Conservation (phyloP, 371 early-diverging fungal genomes). For the Smittium mucronatum region DNA sequence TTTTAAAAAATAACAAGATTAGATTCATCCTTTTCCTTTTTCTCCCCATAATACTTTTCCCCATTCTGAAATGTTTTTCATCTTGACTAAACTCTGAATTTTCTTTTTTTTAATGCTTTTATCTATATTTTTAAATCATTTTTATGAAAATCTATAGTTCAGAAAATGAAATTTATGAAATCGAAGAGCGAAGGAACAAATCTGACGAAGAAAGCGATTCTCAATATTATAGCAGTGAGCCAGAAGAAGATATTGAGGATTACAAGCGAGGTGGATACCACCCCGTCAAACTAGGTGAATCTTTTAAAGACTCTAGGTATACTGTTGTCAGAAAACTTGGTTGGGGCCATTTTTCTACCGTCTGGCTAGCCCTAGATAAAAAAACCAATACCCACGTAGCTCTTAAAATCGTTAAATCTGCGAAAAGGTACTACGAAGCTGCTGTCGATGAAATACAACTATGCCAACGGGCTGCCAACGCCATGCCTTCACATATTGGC, state of each 20-base stretch:
- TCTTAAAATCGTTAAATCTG: conserved; percentile 92
- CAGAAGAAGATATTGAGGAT: conserved; percentile 81
- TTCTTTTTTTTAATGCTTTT: too few species aligned
- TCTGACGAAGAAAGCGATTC: background rate
- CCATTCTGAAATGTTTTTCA: too few species aligned
- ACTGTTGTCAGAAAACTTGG: conserved; percentile 80
- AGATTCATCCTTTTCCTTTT: too few species aligned
- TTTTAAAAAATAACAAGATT: too few species aligned
- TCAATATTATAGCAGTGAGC: conserved; percentile 42
- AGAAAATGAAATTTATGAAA: too few species aligned
- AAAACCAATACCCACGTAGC: conserved; percentile 70
- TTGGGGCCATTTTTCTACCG: conserved; percentile 97
- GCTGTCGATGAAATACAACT: conserved; percentile 92
- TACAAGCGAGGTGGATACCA: conserved; percentile 91
- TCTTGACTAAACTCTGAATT: too few species aligned
- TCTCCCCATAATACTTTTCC: too few species aligned
- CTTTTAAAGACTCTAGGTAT: conserved; percentile 68
- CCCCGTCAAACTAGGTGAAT: conserved; percentile 71
- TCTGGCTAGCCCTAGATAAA: conserved; percentile 81
- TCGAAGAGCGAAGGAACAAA: too few species aligned
- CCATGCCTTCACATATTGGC: conserved; percentile 31
- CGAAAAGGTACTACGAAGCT: conserved; percentile 88
- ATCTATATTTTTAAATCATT: too few species aligned
- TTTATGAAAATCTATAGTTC: too few species aligned
- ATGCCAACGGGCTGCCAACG: conserved; percentile 26